Percentiles rank a stretch among this genome's conserved stretches.
These are phyloP conservation scores for Lasiodiplodia gonubiensis DNA, from an alignment of 2,329 filamentous ascomycete species.

Conservation along the genomic window DNA sequence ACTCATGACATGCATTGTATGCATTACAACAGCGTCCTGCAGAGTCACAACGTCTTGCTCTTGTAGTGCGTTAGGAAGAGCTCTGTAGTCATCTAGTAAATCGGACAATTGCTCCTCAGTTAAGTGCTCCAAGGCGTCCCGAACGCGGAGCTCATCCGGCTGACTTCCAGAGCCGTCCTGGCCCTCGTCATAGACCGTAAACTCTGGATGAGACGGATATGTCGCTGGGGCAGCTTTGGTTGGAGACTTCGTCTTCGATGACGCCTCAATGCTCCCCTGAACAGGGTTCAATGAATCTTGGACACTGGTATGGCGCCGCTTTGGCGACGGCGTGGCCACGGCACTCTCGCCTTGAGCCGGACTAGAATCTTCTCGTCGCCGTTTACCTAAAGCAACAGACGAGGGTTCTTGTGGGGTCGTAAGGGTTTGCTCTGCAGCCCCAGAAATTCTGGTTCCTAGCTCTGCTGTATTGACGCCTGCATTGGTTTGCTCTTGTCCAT, in stretches of 20 bases:
- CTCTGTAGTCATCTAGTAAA: not conserved
- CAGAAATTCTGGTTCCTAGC: not conserved
- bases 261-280: slow-evolving; percentile 21
- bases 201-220: not conserved
- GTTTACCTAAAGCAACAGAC: not conserved
- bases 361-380: not conserved
- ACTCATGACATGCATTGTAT: not conserved
- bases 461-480: not conserved
- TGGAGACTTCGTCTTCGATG: slow-evolving; percentile 3
- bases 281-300: not conserved
- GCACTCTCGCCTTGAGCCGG: not conserved
- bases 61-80: not conserved
- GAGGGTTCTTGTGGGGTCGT: not conserved
- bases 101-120: not conserved
- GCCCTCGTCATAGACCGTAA: not conserved
- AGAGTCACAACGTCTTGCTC: not conserved
- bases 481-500: not conserved
- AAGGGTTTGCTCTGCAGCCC: not conserved
- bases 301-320: not conserved
- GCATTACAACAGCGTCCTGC: slow-evolving; percentile 8
- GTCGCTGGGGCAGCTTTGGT: not conserved
- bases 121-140: not conserved
- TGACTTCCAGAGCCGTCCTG: not conserved
- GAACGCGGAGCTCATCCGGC: not conserved
- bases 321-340: not conserved